Evolutionary conservation across 805 yeast species (phyloP), one percentile per base, ranked within the genome.

Genomic region (Kregervanrija delftensis): DNA sequence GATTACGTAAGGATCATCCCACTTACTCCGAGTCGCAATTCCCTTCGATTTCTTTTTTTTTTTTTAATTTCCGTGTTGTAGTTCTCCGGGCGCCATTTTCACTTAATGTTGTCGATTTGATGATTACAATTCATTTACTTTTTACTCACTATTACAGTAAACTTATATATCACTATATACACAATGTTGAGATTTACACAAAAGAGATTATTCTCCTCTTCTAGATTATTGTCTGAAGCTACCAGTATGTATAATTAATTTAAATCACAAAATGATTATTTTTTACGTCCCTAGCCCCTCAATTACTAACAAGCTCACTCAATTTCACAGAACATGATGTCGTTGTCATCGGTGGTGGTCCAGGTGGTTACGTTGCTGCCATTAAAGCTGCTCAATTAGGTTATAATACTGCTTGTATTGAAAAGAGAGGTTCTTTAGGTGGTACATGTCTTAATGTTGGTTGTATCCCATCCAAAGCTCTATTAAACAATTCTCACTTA

Each of bases 381-480:
- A 93, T 93, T 67, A 91, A 88, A 69, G 96, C 96, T 49, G 99
- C 99, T 41, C 99, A 93, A 74, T 75, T 90, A 49, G 97, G 97
- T 36, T 77, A 74, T 58, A 83, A 90, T 68, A 88, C 96, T 44
- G 99, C 97, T 33, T 93, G 99, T 77, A 73, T 93, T 54, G 99
- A 93, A 69, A 89, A 88, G 72, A 84, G 99, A 69, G 99, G 99
- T 39, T 70, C 80, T 38, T 77, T 95, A 52, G 99, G 99, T 52
- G 99, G 99, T 61, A 93, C 99, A 45, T 93, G 99, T 79, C 74
- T 95, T 59, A 93, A 93, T 68, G 98, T 93, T 44, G 99, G 99
- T 41, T 93, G 99, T 77, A 93, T 93, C 61, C 99, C 99, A 48
- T 93, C 99, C 53, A 93, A 93, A 71, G 86, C 99, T 5, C 69